Base-by-base conservation (phyloP, 225 moss, liverwort and hornwort species). In the Sphagnum contortum region DNA sequence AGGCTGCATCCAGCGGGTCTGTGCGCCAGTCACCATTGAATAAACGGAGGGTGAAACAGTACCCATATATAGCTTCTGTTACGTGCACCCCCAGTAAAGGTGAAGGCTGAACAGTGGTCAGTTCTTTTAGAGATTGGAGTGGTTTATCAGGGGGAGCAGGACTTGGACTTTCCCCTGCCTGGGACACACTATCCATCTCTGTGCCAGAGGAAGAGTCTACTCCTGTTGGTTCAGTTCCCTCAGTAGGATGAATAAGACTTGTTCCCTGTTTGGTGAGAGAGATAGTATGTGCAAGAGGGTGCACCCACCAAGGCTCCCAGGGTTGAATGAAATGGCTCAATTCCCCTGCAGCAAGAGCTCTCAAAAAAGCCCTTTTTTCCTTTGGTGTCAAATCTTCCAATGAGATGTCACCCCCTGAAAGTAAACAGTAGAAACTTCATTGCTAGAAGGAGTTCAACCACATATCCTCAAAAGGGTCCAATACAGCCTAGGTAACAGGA, bases 261-360 rank as follows among this genome's bases (percentile, higher is more conserved):
- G 76, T 87, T 12, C 93, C 96, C 12, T 70, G 63, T 72, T 70
- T 79, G 49, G 92, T 84, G 54, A 98, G 51, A 8, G 77, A 75
- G 73, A 91, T 74, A 2, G 59, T 82, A 71, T 80, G 75, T 48
- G 90, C 89, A 53, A 76, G 78, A 13, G 93, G 87, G 72, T 91
- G 85, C 56, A 79, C 71, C 96, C 96, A 98, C 96, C 96, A 98
- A 48, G 96, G 96, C 66, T 82, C 87, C 96, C 96, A 98, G 9
- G 93, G 93, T 67, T 85, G 76, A 71, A 98, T 87, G 58, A 90
- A 61, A 61, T 83, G 93, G 72, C 84, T 93, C 56, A 90, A 78
- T 72, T 83, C 77, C 64, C 96, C 96, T 7, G 87, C 82, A 68
- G 87, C 89, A 9, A 89, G 74, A 65, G 88, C 88, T 71, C 89